A percentile compares a stretch with the other conserved stretches of the same genome.
Evolutionary conservation across 1,284 basidiomycete species (phyloP).

Genomic region (Cryptococcus jaspeensis): DNA sequence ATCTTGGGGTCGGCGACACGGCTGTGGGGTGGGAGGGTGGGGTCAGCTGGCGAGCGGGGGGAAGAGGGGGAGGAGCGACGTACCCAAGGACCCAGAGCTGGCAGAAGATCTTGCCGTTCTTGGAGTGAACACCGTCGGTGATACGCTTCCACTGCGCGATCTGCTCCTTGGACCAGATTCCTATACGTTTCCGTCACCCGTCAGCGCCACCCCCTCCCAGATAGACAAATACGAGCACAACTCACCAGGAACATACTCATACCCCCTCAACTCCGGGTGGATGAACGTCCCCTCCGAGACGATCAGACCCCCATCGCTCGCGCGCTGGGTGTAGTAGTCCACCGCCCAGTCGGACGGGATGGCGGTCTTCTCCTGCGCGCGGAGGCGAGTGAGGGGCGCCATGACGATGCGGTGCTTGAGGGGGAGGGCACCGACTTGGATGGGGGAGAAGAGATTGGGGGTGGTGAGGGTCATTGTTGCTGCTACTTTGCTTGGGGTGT

Average conservation of each 20-base stretch:
- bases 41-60: background rate
- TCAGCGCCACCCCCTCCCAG: too few species aligned
- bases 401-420: conserved; percentile 47
- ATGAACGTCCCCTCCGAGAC: conserved; percentile 42
- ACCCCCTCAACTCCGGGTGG: conserved; percentile 20
- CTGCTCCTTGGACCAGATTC: conserved; percentile 29
- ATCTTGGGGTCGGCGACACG: conserved; percentile 18
- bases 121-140: conserved; percentile 53
- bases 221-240: conserved; percentile 11
- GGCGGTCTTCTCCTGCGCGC: conserved; percentile 22
- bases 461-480: conserved; percentile 3
- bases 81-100: conserved; percentile 58
- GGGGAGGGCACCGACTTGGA: conserved; percentile 24
- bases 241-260: conserved; percentile 15
- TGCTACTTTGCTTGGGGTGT: background rate
- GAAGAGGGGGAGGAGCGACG: background rate
- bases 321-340: conserved; percentile 48
- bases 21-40: background rate
- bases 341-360: conserved; percentile 30
- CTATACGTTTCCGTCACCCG: conserved; percentile 4
- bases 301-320: conserved; percentile 43
- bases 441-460: conserved; percentile 29
- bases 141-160: conserved; percentile 44
- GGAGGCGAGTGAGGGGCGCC: conserved; percentile 46
- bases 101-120: conserved; percentile 54